phyloP scores from a whole-genome alignment of 495 filamentous ascomycete species.

The Daldinia loculata region DNA sequence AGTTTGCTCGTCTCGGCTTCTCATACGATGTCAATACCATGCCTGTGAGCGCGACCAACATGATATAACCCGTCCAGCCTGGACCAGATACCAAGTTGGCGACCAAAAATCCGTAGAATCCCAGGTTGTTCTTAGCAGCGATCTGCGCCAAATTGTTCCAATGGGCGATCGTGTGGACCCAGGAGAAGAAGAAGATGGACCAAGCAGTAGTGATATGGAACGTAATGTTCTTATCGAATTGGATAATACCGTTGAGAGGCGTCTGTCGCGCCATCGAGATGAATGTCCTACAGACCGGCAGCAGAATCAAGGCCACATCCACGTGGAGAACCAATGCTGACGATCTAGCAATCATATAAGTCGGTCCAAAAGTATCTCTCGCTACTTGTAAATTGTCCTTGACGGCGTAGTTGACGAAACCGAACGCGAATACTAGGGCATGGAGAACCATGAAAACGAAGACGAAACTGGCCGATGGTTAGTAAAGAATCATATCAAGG shows the following conservation, averaged over 20 bases:
- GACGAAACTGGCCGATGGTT: constrained; percentile 65
- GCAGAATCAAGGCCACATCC: constrained; percentile 76
- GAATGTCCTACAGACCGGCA: constrained; percentile 80
- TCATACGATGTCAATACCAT: constrained; percentile 76
- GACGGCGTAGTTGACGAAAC: constrained; percentile 76
- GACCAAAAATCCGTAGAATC: constrained; percentile 73
- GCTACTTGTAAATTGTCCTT: constrained; percentile 73
- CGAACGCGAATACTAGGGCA: constrained; percentile 73
- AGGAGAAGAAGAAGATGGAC: constrained; percentile 83
- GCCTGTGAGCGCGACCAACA: constrained; percentile 72
- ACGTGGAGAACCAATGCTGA: constrained; percentile 77
- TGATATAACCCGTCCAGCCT: constrained; percentile 81
- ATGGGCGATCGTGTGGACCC: constrained; percentile 81
- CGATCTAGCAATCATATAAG: constrained; percentile 75
- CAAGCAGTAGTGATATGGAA: constrained; percentile 83
- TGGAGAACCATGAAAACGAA: constrained; percentile 73
- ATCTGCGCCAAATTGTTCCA: constrained; percentile 83
- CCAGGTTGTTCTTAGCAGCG: constrained; percentile 72
- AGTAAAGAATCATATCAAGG: constrained; percentile 30
- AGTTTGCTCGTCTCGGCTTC: constrained; percentile 73
- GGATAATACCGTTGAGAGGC: constrained; percentile 78
- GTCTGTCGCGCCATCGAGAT: constrained; percentile 79
- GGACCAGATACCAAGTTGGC: constrained; percentile 77
- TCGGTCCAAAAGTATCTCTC: constrained; percentile 70
- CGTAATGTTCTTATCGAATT: constrained; percentile 83